Percentiles rank a stretch among this genome's conserved stretches.
Evolutionary conservation across 768 basidiomycete species (phyloP).

Genomic region (Naganishia antarctica): DNA sequence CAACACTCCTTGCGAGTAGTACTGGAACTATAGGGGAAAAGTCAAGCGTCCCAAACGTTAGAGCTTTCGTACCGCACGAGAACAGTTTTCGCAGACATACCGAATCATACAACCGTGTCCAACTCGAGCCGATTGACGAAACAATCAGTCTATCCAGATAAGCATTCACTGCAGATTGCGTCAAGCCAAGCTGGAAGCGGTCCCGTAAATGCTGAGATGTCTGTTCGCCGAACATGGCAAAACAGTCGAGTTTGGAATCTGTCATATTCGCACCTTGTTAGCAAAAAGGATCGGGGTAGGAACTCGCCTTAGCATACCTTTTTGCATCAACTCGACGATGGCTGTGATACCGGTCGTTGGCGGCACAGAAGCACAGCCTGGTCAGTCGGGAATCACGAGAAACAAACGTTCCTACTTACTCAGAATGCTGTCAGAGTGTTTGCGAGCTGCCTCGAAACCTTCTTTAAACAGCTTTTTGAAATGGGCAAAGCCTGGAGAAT

Average conservation of each 20-base stretch:
- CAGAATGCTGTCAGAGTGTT: conserved; percentile 93
- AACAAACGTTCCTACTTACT: conserved; percentile 56
- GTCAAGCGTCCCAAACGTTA: background rate
- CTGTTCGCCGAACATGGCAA: conserved; percentile 81
- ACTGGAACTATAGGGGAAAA: conserved; percentile 65
- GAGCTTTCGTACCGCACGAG: too few species aligned
- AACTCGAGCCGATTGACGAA: conserved; percentile 81
- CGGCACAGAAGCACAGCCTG: too few species aligned
- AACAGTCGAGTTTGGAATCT: conserved; percentile 90
- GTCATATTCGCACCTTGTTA: conserved; percentile 25
- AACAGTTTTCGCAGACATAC: background rate
- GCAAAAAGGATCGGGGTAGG: background rate
- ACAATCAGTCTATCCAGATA: conserved; percentile 87
- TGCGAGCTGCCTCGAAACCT: conserved; percentile 87
- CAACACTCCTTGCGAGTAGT: conserved; percentile 85
- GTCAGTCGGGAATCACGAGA: background rate
- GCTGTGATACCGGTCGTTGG: conserved; percentile 51
- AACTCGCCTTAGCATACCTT: conserved; percentile 58
- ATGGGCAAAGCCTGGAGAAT: conserved; percentile 68
- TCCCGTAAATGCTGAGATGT: conserved; percentile 83
- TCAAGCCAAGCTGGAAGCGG: conserved; percentile 85
- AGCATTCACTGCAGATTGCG: conserved; percentile 72
- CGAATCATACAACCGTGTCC: conserved; percentile 94
- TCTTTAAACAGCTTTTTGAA: conserved; percentile 84
- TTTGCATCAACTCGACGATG: conserved; percentile 96